Conservation (phyloP, 192 early-diverging fungal genomes). For the Cetraspora pellucida region DNA sequence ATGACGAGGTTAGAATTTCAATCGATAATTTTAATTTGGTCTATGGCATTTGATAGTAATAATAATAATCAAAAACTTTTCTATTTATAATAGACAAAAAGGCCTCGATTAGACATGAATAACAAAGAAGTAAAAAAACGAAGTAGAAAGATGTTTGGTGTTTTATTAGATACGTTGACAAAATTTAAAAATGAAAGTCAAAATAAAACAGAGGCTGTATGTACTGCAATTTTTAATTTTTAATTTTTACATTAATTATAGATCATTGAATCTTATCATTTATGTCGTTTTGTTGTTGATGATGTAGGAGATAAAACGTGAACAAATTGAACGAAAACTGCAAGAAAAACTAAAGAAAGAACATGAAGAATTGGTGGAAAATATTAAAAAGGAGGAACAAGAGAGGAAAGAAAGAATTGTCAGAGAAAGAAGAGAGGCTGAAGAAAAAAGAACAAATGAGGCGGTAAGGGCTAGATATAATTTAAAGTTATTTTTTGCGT, state of each 20-base stretch:
- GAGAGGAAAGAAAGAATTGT: slow-evolving; percentile 37
- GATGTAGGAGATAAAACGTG: slow-evolving; percentile 47
- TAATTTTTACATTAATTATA: not conserved
- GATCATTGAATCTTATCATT: not conserved
- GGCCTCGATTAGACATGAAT: slow-evolving; percentile 45
- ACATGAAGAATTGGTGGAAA: slow-evolving; percentile 42
- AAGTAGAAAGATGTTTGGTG: slow-evolving; percentile 53
- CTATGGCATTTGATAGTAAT: not conserved
- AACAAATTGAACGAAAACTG: slow-evolving; percentile 47
- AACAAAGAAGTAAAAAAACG: slow-evolving; percentile 41
- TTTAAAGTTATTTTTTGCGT: not conserved
- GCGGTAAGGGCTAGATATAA: not conserved
- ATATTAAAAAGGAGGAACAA: slow-evolving; percentile 45
- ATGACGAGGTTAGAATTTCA: slow-evolving; percentile 13
- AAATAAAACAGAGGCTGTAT: slow-evolving; percentile 52
- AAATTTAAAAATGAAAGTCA: slow-evolving; percentile 56
- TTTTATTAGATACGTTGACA: slow-evolving; percentile 53
- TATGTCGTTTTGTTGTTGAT: not conserved
- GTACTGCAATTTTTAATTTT: not conserved
- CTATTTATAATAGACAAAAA: slow-evolving; percentile 30
- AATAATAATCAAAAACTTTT: not conserved
- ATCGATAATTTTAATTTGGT: not conserved
- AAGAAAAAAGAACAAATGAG: slow-evolving; percentile 25
- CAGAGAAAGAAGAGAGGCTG: slow-evolving; percentile 19
- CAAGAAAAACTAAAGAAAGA: slow-evolving; percentile 53